These are phyloP conservation scores for Xylaria nigripes DNA, from an alignment of 495 filamentous ascomycete species.

Conservation along the genomic window DNA sequence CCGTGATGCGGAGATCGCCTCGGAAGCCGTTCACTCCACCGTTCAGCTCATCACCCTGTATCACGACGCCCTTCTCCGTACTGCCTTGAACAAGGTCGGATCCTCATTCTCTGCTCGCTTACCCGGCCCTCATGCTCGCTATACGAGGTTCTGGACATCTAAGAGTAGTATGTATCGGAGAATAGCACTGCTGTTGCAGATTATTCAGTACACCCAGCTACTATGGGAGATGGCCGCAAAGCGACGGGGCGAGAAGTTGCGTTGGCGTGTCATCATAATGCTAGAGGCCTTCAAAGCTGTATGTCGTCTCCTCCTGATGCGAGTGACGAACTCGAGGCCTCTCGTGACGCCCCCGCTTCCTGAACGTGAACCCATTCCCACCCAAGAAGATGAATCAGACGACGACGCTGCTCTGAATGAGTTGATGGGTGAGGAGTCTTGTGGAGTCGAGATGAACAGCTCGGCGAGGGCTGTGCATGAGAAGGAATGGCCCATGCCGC, in stretches of 20 bases:
- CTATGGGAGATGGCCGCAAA: slow-evolving; percentile 79
- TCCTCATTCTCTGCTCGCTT: slow-evolving; percentile 31
- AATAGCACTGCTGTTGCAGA: slow-evolving; percentile 70
- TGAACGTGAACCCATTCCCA: slow-evolving; percentile 68
- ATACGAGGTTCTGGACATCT: slow-evolving; percentile 81
- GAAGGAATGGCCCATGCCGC: slow-evolving; percentile 82
- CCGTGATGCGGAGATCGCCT: slow-evolving; percentile 86
- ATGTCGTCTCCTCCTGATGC: slow-evolving; percentile 75
- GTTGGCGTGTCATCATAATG: slow-evolving; percentile 88
- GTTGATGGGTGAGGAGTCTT: slow-evolving; percentile 24
- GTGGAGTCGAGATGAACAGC: slow-evolving; percentile 10
- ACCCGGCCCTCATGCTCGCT: slow-evolving; percentile 73
- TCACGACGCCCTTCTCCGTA: slow-evolving; percentile 81
- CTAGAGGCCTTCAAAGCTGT: slow-evolving; percentile 82
- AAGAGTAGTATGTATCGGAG: slow-evolving; percentile 67
- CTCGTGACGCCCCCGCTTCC: slow-evolving; percentile 76
- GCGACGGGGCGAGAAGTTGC: slow-evolving; percentile 68
- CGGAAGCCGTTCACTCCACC: slow-evolving; percentile 81
- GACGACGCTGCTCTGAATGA: slow-evolving; percentile 35
- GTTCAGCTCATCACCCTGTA: slow-evolving; percentile 89
- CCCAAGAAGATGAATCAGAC: slow-evolving; percentile 37
- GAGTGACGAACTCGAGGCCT: slow-evolving; percentile 74
- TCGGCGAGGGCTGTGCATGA: slow-evolving; percentile 25
- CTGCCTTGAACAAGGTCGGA: slow-evolving; percentile 44
- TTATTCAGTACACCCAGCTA: slow-evolving; percentile 87